Base-by-base conservation (phyloP, 805 yeast genomes). In the Pichia ethanolica region DNA sequence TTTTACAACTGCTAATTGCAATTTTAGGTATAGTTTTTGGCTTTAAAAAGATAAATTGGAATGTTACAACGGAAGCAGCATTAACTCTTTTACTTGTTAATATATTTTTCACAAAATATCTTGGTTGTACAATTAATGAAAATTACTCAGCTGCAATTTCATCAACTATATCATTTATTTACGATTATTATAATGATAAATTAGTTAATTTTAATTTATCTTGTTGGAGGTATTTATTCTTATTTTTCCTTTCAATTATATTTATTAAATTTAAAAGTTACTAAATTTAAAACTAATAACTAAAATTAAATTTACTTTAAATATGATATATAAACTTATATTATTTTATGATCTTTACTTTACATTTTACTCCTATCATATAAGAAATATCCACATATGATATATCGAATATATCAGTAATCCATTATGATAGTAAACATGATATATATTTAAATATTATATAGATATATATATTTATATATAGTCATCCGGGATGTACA, bases 21-120 rank as follows among this genome's bases (percentile, higher is more conserved):
- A 74, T 84, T 57, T 66, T 85, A 40, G 95, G 95, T 3, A 76
- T 86, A 35, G 74, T 82, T 5, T 85, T 81, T 59, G 89, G 88
- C 27, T 74, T 86, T 35, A 74, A 86, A 56, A 81, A 78, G 54
- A 70, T 82, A 37, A 83, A 82, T 57, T 85, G 91, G 91, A 66
- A 73, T 44, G 75, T 84, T 0, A 73, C 81, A 20, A 65, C 80
- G 40, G 89, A 86, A 58, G 83, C 85, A 11, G 73, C 84, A 4
- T 66, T 77, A 41, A 72, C 82, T 5, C 83, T 88, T 84, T 69
- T 79, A 11, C 63, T 79, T 26, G 67, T 83, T 48, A 82, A 82
- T 63, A 77, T 85, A 0, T 77, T 84, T 5, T 68, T 85, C 34
- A 84, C 91, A 89, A 59, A 78, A 45, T 65, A 7, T 46, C 62